Evolutionary conservation across 768 basidiomycete genomes (phyloP).

Genomic region (Tephrocybe sp.): DNA sequence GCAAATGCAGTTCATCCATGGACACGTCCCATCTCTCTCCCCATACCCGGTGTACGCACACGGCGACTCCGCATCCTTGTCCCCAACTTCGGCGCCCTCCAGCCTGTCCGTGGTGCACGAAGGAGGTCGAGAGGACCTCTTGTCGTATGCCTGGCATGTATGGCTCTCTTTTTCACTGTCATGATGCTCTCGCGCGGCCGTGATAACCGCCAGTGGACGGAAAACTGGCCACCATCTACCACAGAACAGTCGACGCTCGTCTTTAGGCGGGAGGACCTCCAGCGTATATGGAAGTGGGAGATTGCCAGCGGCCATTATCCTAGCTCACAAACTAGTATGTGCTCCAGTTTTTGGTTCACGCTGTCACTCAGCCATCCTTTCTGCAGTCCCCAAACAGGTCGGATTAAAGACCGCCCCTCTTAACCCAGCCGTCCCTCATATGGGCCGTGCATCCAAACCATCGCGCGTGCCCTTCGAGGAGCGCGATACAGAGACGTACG

Average conservation of each 20-base stretch:
- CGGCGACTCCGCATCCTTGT: constrained; percentile 60
- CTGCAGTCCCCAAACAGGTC: constrained; percentile 62
- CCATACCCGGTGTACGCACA: constrained; percentile 57
- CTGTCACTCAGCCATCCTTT: constrained; percentile 1
- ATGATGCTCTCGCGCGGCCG: constrained; percentile 44
- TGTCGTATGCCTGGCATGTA: constrained; percentile 48
- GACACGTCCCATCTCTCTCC: constrained; percentile 55
- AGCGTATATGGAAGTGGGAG: constrained; percentile 93
- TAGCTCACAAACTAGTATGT: constrained; percentile 65
- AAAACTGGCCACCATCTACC: constrained; percentile 33
- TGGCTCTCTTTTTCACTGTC: constrained; percentile 51
- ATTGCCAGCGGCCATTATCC: constrained; percentile 89
- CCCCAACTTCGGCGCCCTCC: constrained; percentile 51
- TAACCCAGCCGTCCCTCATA: constrained; percentile 68
- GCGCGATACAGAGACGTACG: constrained; percentile 51
- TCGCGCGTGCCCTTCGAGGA: constrained; percentile 47
- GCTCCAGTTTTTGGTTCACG: background rate
- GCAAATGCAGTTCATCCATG: constrained; percentile 33
- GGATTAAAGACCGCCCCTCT: constrained; percentile 52
- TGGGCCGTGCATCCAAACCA: constrained; percentile 44
- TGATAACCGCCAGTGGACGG: constrained; percentile 41
- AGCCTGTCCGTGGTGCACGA: constrained; percentile 41
- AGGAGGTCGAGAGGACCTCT: constrained; percentile 57
- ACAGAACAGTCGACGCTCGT: constrained; percentile 68
- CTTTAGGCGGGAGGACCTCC: constrained; percentile 68